These are phyloP conservation scores for Clitopilus passeckerianus DNA, from an alignment of 768 basidiomycete species.

Conservation along the genomic window DNA sequence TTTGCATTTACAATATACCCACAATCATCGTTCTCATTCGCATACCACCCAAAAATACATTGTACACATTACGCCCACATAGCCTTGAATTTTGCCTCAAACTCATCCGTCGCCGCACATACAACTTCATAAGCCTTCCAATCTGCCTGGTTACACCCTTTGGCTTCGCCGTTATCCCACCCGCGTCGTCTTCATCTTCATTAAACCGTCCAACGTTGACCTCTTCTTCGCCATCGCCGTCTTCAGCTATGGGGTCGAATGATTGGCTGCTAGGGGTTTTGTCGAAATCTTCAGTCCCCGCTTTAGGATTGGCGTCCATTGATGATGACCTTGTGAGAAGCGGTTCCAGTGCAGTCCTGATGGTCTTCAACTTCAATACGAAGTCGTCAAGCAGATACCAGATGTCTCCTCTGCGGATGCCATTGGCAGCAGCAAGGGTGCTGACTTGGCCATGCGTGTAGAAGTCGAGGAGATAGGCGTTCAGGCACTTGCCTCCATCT, in stretches of 20 bases:
- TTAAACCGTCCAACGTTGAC: background rate
- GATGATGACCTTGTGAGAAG: conserved; percentile 26
- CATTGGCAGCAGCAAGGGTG: conserved; percentile 46
- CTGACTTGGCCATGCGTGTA: conserved; percentile 57
- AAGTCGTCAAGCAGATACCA: conserved; percentile 66
- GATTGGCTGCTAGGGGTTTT: conserved; percentile 20
- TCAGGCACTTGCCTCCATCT: conserved; percentile 26
- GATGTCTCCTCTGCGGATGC: conserved; percentile 55
- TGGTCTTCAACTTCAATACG: conserved; percentile 38
- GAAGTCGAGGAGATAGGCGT: conserved; percentile 68
- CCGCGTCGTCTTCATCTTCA: conserved; percentile 9
- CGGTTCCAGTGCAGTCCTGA: conserved; percentile 46
- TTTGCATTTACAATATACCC: no score
- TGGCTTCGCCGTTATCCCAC: conserved; percentile 21
- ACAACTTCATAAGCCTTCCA: conserved; percentile 55
- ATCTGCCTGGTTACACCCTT: conserved; percentile 35
- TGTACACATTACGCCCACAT: conserved; percentile 47
- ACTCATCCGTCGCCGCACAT: conserved; percentile 36
- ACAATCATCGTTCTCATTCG: no score
- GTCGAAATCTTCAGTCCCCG: no score
- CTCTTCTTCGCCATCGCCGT: conserved; percentile 12
- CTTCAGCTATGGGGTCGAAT: conserved; percentile 13
- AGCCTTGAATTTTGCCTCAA: conserved; percentile 52
- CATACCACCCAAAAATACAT: no score
- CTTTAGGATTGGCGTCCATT: conserved; percentile 8